Evolutionary conservation across 306 rosid species (phyloP), one percentile per base, ranked within the genome.

Genomic region (Dryas drummondii): DNA sequence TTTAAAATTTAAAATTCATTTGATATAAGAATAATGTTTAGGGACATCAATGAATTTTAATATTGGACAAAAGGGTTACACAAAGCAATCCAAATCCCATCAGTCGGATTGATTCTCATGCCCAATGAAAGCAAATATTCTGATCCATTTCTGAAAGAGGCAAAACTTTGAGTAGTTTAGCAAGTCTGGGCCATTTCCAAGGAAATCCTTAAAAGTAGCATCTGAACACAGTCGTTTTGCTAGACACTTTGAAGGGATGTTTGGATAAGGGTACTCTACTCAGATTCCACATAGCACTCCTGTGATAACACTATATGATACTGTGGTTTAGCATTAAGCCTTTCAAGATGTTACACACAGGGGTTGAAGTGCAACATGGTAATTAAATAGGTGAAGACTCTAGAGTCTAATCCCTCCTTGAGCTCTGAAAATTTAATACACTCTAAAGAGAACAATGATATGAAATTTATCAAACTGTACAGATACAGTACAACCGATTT

Each of bases 391-490:
- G 8, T 59, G 66, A 72, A 14, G n/a, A 72, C 46, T 57, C 76
- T 46, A 32, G 37, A 32, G 37, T 32, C 37, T 32, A 32, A 58
- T 11, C 57, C 32, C n/a, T 27, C 68, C 32, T 15, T 45, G 40
- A 22, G 15, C 27, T 0, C 13, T 45, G 41, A 32, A 54, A 66
- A 58, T 27, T 67, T 70, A 53, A 44, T 71, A 57, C 11, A 45
- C 49, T 46, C 52, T 19, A 55, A 12, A 44, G 76, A 45, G 5
- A 47, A 26, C 76, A 72, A 32, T 8, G 32, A 58, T 22, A 71
- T 27, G 6, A 71, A 71, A 74, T 55, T 41, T 57, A 68, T 41
- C 41, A 56, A 59, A 50, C 80, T 84, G 80, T 79, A 88, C 84
- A 84, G n/a, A 82, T 53, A 80, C 72, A 74, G 41, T 62, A 52